Base-by-base conservation (phyloP, 768 basidiomycete species). In the Floccularia luteovirens region DNA sequence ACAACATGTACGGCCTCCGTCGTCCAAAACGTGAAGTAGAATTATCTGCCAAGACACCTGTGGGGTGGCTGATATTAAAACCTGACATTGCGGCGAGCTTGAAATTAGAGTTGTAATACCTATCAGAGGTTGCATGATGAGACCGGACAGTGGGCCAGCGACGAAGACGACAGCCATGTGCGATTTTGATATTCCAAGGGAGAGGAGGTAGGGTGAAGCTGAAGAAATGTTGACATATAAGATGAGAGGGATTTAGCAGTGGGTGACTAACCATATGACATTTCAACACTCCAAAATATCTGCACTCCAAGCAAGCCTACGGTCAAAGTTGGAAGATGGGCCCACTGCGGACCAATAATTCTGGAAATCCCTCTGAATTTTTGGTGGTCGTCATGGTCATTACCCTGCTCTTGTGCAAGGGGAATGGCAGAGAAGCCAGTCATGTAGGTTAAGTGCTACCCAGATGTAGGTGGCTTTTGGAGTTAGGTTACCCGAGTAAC, bases 281-380 rank as follows among this genome's bases (percentile, higher is more conserved):
- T 92, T 54, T 96, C 92, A 10, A 94, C 82, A 1, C 84, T 85
- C 93, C 93, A 96, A 34, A 94, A 76, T 44, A 90, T 77, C 56
- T 90, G 87, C 0, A 93, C 79, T 4, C 92, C 92, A 2, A 90
- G 59, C 38, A 93, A 62, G 0, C 88, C 85, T 5, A 91, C 52
- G 0, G 90, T 93, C 27, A 94, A 59, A 2, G 72, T 67, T 1
- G 86, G 83, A 20, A 86, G 58, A 34, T 74, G 77, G 0, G 72
- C 55, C 79, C 80, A 88, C 44, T 52, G 47, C 1, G 90, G 89
- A 0, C 88, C 87, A 4, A 71, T 47, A 20, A 90, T 75, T 42
- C 63, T 70, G 1, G 85, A 66, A 20, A 67, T 61, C 14, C 84
- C 83, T 17, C 55, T 60, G 63, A 75, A 64, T 34, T 60, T 49